Evolutionary conservation across 495 filamentous ascomycete species (phyloP), one percentile per base, ranked within the genome.

Genomic region (Symbiotaphrina buchneri): DNA sequence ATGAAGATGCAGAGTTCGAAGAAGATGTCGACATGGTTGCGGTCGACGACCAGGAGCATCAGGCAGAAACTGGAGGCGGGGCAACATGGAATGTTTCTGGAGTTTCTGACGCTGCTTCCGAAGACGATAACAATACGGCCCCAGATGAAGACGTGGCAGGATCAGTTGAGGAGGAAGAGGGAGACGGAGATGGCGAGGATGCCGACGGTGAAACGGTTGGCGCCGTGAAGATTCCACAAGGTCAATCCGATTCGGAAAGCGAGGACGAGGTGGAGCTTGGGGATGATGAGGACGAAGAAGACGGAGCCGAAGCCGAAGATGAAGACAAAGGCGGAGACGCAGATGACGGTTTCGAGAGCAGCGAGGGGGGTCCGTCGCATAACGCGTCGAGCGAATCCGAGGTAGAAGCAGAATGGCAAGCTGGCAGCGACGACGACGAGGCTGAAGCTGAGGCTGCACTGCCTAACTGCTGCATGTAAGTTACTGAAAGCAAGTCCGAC

Each of bases 401-500:
- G 23, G 65, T 59, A 1, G 77, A 61, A 38, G 69, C 68, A 16
- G 63, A 77, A 27, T 74, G 69, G 68, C 62, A 74, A 31, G 67
- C 49, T 15, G 66, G 59, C 30, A 71, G 67, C 34, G 65, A 69
- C 37, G 58, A 47, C n/a, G 76, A 77, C 19, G 73, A 77, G 29
- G 67, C 59, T 2, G 75, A 77, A 18, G 65, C 55, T n/a, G 72
- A 73, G 30, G 58, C 59, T 33, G 65, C 65, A 20, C 65, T 48
- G 47, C 61, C 53, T 39, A 61, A 54, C 42, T 64, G 56, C 32
- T 77, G 60, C 75, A 61, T 67, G 72, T 74, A 50, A 65, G 81
- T 68, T 36, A 18, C 18, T 15, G 27, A 11, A 30, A n/a, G n/a
- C n/a, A n/a, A n/a, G 33, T 16, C 38, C 33, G 28, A 33, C 15